These are phyloP conservation scores for Microcyclosporella mali DNA, from an alignment of 2,329 filamentous ascomycete genomes.

Conservation along the genomic window DNA sequence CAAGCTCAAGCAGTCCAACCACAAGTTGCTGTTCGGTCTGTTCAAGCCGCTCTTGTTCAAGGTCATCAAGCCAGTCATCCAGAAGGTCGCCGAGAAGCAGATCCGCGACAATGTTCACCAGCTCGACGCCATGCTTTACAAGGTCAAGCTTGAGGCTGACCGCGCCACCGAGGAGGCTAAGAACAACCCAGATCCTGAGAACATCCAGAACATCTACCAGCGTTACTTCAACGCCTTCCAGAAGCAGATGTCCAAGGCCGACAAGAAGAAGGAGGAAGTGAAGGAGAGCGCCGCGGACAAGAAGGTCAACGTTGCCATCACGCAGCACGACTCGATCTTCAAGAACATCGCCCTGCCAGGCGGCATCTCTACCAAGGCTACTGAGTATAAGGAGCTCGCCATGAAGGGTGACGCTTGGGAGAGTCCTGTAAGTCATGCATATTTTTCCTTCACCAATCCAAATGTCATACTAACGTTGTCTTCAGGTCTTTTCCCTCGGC, in stretches of 20 bases:
- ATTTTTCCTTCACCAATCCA: no score
- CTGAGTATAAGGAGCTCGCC: constrained; percentile 84
- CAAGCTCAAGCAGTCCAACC: constrained; percentile 89
- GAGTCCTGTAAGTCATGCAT: constrained; percentile 50
- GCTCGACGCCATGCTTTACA: constrained; percentile 65
- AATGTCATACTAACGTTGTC: no score
- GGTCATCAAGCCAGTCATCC: constrained; percentile 73
- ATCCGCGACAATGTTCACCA: constrained; percentile 77
- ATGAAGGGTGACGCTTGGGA: constrained; percentile 89
- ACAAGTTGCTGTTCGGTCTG: constrained; percentile 81
- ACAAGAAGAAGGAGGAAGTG: constrained; percentile 60
- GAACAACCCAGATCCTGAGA: constrained; percentile 59
- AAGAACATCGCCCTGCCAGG: constrained; percentile 77
- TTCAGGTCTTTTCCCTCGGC: constrained; percentile 73
- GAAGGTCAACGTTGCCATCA: constrained; percentile 76
- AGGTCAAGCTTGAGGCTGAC: constrained; percentile 78
- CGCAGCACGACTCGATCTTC: constrained; percentile 88
- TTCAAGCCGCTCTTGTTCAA: constrained; percentile 84
- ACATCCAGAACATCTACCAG: constrained; percentile 75
- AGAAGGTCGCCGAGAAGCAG: constrained; percentile 83
- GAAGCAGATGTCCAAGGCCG: constrained; percentile 65
- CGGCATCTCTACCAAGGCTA: constrained; percentile 87
- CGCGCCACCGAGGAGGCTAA: constrained; percentile 60
- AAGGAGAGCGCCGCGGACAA: constrained; percentile 51
- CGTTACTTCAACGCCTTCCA: constrained; percentile 74